Conservation (phyloP, 176 grass and related monocot species). For the Bolboschoenus planiculmis region DNA sequence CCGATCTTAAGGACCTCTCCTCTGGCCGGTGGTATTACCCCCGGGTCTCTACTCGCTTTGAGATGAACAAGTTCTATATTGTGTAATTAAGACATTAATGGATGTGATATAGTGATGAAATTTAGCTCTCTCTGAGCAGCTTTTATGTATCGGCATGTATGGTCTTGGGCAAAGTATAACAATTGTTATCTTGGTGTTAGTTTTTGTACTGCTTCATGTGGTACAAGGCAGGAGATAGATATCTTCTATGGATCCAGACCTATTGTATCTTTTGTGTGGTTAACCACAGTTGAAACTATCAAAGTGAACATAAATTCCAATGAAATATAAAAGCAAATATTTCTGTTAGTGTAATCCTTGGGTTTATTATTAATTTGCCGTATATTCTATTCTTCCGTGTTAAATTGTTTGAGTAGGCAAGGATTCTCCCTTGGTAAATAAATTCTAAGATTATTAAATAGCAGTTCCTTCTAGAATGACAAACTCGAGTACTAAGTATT, state of each 20-base stretch:
- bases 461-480: too few relatives aligned
- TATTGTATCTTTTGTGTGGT: too few relatives aligned
- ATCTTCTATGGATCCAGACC: not conserved
- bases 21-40: not conserved
- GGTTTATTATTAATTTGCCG: too few relatives aligned
- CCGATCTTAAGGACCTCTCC: conserved; percentile 20
- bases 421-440: not conserved
- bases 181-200: not conserved
- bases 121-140: conserved; percentile 17
- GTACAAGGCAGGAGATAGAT: not conserved
- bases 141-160: conserved; percentile 9
- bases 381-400: too few relatives aligned
- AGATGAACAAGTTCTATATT: conserved; percentile 17
- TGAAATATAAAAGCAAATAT: too few relatives aligned
- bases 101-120: not conserved
- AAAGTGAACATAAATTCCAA: too few relatives aligned
- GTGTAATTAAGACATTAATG: not conserved
- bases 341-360: too few relatives aligned
- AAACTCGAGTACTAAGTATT: too few relatives aligned
- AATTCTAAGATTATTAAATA: too few relatives aligned
- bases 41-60: conserved; percentile 12
- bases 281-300: too few relatives aligned
- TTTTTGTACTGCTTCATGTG: not conserved
- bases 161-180: not conserved
- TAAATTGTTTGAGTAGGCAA: not conserved